phyloP scores from a whole-genome alignment of 2,329 filamentous ascomycete genomes.

The Venturia asperata region DNA sequence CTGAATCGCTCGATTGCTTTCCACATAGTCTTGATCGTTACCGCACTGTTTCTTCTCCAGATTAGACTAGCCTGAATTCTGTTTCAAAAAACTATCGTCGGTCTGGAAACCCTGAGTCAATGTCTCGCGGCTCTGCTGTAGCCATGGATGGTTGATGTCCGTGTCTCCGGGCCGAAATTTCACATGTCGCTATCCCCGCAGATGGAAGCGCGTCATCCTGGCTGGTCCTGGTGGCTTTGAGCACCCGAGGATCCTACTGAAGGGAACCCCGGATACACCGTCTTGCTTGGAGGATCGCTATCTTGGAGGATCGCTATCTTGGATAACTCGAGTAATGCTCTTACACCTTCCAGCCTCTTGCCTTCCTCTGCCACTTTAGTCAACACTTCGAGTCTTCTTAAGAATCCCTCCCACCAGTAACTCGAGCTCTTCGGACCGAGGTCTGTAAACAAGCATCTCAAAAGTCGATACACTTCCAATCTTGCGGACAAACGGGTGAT shows the following conservation, averaged over 20 bases:
- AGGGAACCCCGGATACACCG: background rate
- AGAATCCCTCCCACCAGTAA: background rate
- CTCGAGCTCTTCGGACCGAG: background rate
- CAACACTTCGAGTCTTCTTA: background rate
- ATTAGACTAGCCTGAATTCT: background rate
- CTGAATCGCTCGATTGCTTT: too few species aligned
- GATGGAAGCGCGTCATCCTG: conserved; percentile 2
- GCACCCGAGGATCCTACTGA: conserved; percentile 1
- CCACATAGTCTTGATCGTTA: background rate
- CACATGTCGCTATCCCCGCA: background rate
- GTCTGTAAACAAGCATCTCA: background rate
- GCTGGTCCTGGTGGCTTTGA: background rate
- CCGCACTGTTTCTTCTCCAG: background rate
- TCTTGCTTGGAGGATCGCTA: background rate
- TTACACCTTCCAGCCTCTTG: background rate
- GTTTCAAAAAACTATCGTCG: background rate
- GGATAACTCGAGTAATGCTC: too few species aligned
- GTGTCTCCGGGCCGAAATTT: background rate
- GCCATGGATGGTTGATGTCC: background rate
- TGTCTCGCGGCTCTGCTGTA: background rate
- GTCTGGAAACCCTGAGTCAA: background rate
- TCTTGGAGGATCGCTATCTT: background rate
- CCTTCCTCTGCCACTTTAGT: background rate
- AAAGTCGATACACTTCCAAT: background rate
- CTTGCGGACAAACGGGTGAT: background rate